Percentiles rank a stretch among this genome's conserved stretches.
Conservation (phyloP, 2,329 filamentous ascomycete genomes). For the Fusarium falciforme region DNA sequence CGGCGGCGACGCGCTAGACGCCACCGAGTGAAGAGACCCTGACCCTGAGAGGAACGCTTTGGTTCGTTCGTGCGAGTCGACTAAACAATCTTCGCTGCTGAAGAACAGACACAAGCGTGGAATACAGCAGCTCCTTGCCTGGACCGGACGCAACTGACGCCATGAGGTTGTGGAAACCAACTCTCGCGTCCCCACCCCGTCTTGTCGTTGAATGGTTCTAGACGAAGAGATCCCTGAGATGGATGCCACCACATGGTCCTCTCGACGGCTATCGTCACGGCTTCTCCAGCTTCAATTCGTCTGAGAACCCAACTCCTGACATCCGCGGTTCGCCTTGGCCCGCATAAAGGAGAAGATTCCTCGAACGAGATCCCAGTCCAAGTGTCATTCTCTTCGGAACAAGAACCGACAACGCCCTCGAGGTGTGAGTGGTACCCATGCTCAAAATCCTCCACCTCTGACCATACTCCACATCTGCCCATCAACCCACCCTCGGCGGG, state of each 20-base stretch:
- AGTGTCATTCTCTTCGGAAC: conserved; percentile 30
- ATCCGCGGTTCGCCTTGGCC: conserved; percentile 10
- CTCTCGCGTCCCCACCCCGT: background rate
- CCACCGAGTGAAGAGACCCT: conserved; percentile 29
- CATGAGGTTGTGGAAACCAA: conserved; percentile 14
- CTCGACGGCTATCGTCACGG: conserved; percentile 5
- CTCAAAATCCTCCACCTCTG: conserved; percentile 42
- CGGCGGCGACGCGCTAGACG: conserved; percentile 27
- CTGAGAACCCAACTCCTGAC: background rate
- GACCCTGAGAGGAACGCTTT: conserved; percentile 9
- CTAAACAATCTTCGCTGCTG: conserved; percentile 2
- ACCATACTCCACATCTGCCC: conserved; percentile 45
- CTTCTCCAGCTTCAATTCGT: conserved; percentile 13
- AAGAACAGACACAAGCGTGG: background rate
- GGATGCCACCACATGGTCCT: conserved; percentile 27
- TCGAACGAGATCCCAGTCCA: conserved; percentile 26
- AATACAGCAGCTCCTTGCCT: conserved; percentile 32
- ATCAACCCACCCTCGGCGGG: conserved; percentile 46
- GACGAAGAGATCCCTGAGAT: conserved; percentile 27
- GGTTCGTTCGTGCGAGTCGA: conserved; percentile 11
- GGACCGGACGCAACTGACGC: conserved; percentile 22
- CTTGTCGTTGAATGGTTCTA: conserved; percentile 19
- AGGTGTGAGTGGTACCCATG: conserved; percentile 34
- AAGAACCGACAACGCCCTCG: conserved; percentile 33
- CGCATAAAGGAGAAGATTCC: conserved; percentile 25